Base-by-base conservation (phyloP, 1,139 yeast genomes). In the Eremothecium coryli region DNA sequence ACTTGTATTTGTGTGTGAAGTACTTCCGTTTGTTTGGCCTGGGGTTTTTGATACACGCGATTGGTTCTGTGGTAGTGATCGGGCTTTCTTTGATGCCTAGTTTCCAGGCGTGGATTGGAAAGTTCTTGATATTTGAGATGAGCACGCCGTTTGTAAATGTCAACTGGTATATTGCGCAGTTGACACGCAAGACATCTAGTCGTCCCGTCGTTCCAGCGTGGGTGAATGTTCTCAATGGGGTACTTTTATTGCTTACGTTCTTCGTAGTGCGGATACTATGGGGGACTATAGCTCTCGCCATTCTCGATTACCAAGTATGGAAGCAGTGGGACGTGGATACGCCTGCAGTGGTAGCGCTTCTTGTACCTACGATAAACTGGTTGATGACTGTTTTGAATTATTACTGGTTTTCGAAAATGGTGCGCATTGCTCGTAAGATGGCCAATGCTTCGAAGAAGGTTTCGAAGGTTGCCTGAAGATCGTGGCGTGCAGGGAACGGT, bases 101-200 rank as follows among this genome's bases (percentile, higher is more conserved):
- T 68, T 71, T 84, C 46, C 71, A 78, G 54, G 79, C 84, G 42
- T 88, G 88, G 75, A 71, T 82, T 22, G 93, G 95, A 1, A 76
- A 78, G 18, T 90, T 88, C 58, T 65, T 93, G 48, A 52, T 84
- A 25, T 90, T 86, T 61, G 99, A 90, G 60, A 70, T 82, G 36
- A 81, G 95, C 27, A 86, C 97, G 2, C 98, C 98, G 9, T 90
- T 93, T 56, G 86, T 90, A 38, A 88, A 90, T 61, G 62, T 85
- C 51, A 85, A 93, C 58, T 90, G 96, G 96, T 80, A 82, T 55
- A 81, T 90, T 6, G 68, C 81, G 33, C 81, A 80, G 50, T 65
- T 86, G 29, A 86, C 93, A 2, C 65, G 66, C 4, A 65, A 66
- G 7, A 23, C 43, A 6, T 31, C 48, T 8, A 44, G 41, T 26